Evolutionary conservation across 768 basidiomycete genomes (phyloP).

Genomic region (Hygrophorus russula): DNA sequence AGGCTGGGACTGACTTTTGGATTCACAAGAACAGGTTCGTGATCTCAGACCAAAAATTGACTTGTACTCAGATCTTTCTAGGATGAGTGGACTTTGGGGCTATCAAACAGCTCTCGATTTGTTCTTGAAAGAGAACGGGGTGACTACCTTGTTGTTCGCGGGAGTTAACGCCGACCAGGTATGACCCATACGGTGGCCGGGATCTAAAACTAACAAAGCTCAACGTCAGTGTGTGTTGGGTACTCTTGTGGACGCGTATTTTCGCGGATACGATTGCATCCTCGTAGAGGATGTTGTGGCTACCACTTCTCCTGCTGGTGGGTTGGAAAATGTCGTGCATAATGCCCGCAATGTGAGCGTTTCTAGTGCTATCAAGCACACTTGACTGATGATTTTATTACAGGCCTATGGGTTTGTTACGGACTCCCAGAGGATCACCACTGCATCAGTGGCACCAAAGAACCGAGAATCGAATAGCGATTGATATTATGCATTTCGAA

Average conservation of each 20-base stretch:
- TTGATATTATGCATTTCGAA: too few species aligned
- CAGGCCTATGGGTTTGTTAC: too few species aligned
- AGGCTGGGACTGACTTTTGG: constrained; percentile 54
- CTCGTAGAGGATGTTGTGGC: constrained; percentile 46
- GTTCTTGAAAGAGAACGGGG: constrained; percentile 51
- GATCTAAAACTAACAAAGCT: background rate
- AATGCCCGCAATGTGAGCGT: constrained; percentile 41
- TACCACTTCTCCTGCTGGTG: constrained; percentile 51
- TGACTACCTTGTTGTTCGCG: constrained; percentile 49
- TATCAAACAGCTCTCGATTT: constrained; percentile 51
- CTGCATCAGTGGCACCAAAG: too few species aligned
- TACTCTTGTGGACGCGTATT: constrained; percentile 54
- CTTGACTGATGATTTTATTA: too few species aligned
- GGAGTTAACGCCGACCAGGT: constrained; percentile 66
- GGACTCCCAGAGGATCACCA: too few species aligned
- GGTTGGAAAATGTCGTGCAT: constrained; percentile 44
- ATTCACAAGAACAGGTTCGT: constrained; percentile 57
- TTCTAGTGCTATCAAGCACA: constrained; percentile 1
- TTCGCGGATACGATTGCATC: constrained; percentile 52
- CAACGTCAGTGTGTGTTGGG: constrained; percentile 46
- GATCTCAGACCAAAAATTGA: background rate
- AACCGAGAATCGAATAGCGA: too few species aligned
- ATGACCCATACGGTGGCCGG: constrained; percentile 1
- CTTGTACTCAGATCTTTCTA: constrained; percentile 11
- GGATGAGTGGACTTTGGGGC: constrained; percentile 60